Conservation (phyloP, 352 stramenopile species). For the Phytophthora capsici region DNA sequence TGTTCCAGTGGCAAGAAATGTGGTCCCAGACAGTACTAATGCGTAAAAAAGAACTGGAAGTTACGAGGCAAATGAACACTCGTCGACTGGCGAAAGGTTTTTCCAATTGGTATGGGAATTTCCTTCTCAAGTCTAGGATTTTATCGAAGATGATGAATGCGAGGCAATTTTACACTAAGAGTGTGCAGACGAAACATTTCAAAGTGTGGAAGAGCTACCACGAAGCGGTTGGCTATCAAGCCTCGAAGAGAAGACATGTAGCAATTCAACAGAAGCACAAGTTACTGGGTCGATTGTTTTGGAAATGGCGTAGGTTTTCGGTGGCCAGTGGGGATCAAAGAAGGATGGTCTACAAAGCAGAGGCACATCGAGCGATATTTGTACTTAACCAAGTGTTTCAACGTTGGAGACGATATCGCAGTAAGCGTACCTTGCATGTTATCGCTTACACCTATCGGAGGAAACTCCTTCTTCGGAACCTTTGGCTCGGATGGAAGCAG, state of each 20-base stretch:
- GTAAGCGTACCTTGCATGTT: conserved; percentile 26
- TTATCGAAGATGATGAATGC: conserved; percentile 6
- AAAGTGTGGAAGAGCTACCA: conserved; percentile 16
- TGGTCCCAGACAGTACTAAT: conserved; percentile 20
- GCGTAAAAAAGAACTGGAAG: conserved; percentile 10
- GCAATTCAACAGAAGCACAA: conserved; percentile 11
- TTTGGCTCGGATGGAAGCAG: conserved; percentile 31
- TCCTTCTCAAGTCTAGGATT: background rate
- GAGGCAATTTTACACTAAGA: background rate
- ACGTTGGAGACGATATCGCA: conserved; percentile 26
- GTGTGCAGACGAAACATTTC: conserved; percentile 5
- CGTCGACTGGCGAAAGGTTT: conserved; percentile 23
- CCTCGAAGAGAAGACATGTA: conserved; percentile 12
- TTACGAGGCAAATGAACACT: background rate
- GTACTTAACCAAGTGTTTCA: conserved; percentile 16
- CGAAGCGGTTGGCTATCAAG: conserved; percentile 8
- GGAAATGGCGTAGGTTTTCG: conserved; percentile 13
- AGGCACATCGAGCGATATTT: conserved; percentile 1
- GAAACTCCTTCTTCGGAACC: conserved; percentile 17
- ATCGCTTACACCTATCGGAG: conserved; percentile 19
- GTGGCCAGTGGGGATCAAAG: background rate
- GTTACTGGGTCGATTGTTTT: conserved; percentile 15
- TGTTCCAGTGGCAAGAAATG: conserved; percentile 41
- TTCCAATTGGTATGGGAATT: conserved; percentile 12
- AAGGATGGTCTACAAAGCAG: background rate